Evolutionary conservation across 2,329 filamentous ascomycete species (phyloP).

Genomic region (Gaeumannomyces sp.): DNA sequence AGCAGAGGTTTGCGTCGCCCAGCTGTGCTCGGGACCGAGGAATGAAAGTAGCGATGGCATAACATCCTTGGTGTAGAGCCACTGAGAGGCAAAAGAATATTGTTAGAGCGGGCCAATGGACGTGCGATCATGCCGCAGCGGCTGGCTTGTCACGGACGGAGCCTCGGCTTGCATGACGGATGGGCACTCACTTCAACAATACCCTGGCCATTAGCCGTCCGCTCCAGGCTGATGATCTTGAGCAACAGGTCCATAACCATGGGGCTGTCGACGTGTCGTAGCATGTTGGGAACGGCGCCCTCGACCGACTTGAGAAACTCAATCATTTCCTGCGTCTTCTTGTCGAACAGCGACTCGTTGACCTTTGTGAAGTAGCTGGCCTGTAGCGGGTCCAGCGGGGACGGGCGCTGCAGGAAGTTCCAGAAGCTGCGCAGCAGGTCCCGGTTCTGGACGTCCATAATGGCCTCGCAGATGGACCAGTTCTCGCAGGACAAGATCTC

Average conservation of each 20-base stretch:
- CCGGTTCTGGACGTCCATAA: conserved; percentile 68
- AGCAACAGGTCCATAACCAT: conserved; percentile 97
- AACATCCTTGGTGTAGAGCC: conserved; percentile 84
- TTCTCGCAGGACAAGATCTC: conserved; percentile 93
- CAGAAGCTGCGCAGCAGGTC: conserved; percentile 78
- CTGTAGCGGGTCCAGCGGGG: conserved; percentile 85
- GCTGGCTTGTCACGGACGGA: conserved; percentile 6
- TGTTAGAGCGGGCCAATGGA: conserved; percentile 11
- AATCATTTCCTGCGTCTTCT: conserved; percentile 97
- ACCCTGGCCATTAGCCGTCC: conserved; percentile 82
- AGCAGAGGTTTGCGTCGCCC: conserved; percentile 90
- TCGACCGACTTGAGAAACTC: conserved; percentile 80
- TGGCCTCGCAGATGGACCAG: conserved; percentile 90
- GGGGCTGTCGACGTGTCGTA: conserved; percentile 91
- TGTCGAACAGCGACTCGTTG: conserved; percentile 94
- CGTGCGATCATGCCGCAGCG: neutral
- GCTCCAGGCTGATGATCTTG: conserved; percentile 95
- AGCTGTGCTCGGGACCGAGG: conserved; percentile 75
- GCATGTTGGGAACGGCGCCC: conserved; percentile 73
- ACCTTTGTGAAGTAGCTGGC: conserved; percentile 98
- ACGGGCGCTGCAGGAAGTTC: conserved; percentile 77
- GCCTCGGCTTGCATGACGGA: conserved; percentile 55
- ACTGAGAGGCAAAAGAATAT: conserved; percentile 44
- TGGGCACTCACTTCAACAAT: conserved; percentile 72
- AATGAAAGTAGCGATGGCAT: conserved; percentile 84